phyloP scores from a whole-genome alignment of 1,284 basidiomycete species.

The Puccinia hordei region DNA sequence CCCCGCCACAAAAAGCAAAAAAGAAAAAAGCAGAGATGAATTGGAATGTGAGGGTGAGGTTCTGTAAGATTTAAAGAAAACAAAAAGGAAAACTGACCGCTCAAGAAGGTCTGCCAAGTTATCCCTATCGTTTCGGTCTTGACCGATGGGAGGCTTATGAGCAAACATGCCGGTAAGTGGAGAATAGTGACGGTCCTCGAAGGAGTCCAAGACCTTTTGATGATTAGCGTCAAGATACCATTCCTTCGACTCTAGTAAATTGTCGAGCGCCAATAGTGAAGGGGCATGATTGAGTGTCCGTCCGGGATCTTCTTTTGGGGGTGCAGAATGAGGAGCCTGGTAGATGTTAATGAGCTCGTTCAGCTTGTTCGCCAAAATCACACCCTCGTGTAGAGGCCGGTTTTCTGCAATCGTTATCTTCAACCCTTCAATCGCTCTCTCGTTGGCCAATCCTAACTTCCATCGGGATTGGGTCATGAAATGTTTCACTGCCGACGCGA shows the following conservation, averaged over 20 bases:
- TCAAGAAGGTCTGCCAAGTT: conserved; percentile 36
- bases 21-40: neutral
- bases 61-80: neutral
- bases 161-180: neutral
- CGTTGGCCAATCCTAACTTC: neutral
- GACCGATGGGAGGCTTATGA: neutral
- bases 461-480: conserved; percentile 27
- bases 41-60: neutral
- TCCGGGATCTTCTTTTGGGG: neutral
- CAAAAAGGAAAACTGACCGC: conserved; percentile 24
- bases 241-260: conserved; percentile 3
- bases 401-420: conserved; percentile 40
- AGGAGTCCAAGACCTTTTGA: conserved; percentile 15
- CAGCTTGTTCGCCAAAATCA: conserved; percentile 40
- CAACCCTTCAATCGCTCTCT: conserved; percentile 3
- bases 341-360: conserved; percentile 22
- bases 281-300: neutral
- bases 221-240: conserved; percentile 37
- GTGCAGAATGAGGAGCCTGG: neutral
- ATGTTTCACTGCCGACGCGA: conserved; percentile 16
- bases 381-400: conserved; percentile 43
- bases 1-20: neutral
- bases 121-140: neutral
- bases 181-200: neutral
- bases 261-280: neutral